Evolutionary conservation across 164 flowering plant species (phyloP).

Genomic region (Umbilicus rupestris): DNA sequence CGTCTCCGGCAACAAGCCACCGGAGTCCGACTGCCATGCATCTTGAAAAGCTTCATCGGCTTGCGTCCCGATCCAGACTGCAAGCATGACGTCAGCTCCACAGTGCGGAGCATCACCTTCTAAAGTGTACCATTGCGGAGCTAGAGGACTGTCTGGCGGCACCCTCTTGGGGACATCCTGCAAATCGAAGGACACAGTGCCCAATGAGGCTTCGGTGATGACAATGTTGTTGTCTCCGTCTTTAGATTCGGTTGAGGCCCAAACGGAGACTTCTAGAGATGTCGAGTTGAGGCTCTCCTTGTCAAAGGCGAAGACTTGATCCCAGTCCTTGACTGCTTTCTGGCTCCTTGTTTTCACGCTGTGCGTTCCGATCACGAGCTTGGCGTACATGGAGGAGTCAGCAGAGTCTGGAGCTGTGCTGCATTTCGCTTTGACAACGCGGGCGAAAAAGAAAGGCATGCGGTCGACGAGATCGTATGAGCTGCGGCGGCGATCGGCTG

Average conservation of each 20-base stretch:
- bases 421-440: slow-evolving; percentile 60
- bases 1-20: slow-evolving; percentile 71
- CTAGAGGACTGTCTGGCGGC: slow-evolving; percentile 94
- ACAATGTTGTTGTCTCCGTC: slow-evolving; percentile 17
- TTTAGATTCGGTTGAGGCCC: slow-evolving; percentile 39
- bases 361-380: slow-evolving; percentile 80
- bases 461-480: slow-evolving; percentile 72
- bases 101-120: slow-evolving; percentile 44
- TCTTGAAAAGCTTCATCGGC: slow-evolving; percentile 92
- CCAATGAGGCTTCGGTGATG: slow-evolving; percentile 30
- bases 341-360: slow-evolving; percentile 47
- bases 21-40: slow-evolving; percentile 98
- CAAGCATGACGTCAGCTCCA: slow-evolving; percentile 68
- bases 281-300: slow-evolving; percentile 69
- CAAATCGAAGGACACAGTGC: slow-evolving; percentile 76
- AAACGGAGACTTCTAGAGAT: slow-evolving; percentile 64
- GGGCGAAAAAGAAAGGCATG: slow-evolving; percentile 71
- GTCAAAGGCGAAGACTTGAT: slow-evolving; percentile 83
- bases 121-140: slow-evolving; percentile 92
- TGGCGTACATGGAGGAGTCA: slow-evolving; percentile 24
- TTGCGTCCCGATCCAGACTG: slow-evolving; percentile 94
- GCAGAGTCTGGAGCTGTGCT: not conserved
- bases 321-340: slow-evolving; percentile 55
- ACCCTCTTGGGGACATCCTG: slow-evolving; percentile 83
- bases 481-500: slow-evolving; percentile 27